Conservation (phyloP, 495 filamentous ascomycete genomes). For the Chlorociboria aeruginascens region DNA sequence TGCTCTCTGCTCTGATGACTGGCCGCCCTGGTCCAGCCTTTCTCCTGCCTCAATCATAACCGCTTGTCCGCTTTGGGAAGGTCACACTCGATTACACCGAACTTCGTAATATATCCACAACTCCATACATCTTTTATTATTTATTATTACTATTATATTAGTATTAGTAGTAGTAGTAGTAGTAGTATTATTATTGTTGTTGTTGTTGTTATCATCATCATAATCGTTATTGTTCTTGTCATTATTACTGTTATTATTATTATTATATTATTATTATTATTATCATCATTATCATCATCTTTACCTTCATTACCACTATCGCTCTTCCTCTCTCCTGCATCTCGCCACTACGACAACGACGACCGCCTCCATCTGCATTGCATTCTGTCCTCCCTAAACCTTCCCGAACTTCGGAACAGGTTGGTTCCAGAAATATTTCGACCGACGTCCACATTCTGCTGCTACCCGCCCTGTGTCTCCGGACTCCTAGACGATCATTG, state of each 20-base stretch:
- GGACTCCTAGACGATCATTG: conserved; percentile 6
- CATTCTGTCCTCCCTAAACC: conserved; percentile 3
- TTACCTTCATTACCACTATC: background rate
- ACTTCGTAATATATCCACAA: no score
- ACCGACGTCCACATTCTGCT: conserved; percentile 13
- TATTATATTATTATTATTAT: no score
- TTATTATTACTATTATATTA: no score
- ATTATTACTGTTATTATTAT: no score
- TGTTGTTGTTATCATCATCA: no score
- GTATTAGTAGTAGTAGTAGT: no score
- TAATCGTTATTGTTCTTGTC: no score
- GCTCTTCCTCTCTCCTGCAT: conserved; percentile 4
- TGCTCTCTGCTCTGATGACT: background rate
- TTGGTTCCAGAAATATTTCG: conserved; percentile 14
- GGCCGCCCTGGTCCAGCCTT: no score
- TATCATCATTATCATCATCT: no score
- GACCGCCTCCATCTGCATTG: background rate
- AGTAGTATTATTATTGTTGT: no score
- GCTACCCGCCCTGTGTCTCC: conserved; percentile 8
- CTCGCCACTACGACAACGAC: background rate
- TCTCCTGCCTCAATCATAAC: conserved; percentile 4
- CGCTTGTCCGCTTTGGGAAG: background rate
- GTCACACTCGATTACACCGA: no score
- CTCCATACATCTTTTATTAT: no score
- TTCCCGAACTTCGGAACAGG: conserved; percentile 2